phyloP scores from a whole-genome alignment of 495 filamentous ascomycete genomes.

The Pyronema domesticum region DNA sequence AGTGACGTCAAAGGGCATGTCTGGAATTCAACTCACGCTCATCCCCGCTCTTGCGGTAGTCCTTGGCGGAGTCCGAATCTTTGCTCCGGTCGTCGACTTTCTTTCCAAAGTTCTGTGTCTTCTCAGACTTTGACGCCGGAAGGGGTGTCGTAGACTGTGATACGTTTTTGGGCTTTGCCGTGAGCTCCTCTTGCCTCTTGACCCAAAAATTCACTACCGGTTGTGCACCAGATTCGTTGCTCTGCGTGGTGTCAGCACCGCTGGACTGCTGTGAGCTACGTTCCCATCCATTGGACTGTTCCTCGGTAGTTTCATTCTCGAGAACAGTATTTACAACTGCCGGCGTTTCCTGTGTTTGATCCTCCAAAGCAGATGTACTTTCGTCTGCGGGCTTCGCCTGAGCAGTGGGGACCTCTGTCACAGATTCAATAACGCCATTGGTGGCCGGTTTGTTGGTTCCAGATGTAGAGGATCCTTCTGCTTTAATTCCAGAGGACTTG shows the following conservation, averaged over 20 bases:
- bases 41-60: constrained; percentile 36
- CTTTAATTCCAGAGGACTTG: neutral
- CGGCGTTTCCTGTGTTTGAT: neutral
- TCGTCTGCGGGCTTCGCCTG: constrained; percentile 6
- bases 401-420: constrained; percentile 11
- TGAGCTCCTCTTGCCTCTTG: constrained; percentile 50
- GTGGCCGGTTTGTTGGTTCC: neutral
- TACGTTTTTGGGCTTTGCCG: constrained; percentile 26
- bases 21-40: constrained; percentile 23
- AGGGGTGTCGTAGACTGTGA: neutral
- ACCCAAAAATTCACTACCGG: constrained; percentile 72
- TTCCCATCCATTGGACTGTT: constrained; percentile 47
- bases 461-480: neutral
- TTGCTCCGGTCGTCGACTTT: neutral
- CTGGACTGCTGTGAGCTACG: constrained; percentile 44
- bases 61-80: constrained; percentile 25
- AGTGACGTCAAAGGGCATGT: neutral
- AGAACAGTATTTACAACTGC: neutral
- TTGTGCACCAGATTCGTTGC: neutral
- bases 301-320: constrained; percentile 30
- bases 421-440: constrained; percentile 17
- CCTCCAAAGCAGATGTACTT: neutral
- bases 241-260: constrained; percentile 4
- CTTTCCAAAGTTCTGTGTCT: neutral
- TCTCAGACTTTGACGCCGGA: neutral